A percentile compares a stretch with the other conserved stretches of the same genome.
These are phyloP conservation scores for Mytilinidion resinicola DNA, from an alignment of 495 filamentous ascomycete species.

Conservation along the genomic window DNA sequence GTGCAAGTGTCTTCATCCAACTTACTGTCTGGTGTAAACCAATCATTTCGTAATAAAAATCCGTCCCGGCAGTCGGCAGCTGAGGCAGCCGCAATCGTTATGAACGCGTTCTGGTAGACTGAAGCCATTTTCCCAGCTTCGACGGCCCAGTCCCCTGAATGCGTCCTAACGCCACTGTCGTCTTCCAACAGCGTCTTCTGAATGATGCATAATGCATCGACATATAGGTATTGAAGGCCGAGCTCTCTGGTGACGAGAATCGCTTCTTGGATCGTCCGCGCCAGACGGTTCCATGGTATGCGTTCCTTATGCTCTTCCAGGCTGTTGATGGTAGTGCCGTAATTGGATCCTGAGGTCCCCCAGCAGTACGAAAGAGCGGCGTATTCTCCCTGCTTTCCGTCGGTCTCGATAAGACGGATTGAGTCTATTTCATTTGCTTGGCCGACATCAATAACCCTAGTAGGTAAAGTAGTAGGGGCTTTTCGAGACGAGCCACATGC, in stretches of 20 bases:
- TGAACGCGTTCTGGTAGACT: not conserved
- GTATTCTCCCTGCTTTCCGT: not conserved
- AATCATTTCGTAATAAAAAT: too few species aligned
- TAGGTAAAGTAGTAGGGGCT: too few species aligned
- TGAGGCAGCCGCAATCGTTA: not conserved
- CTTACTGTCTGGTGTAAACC: too few species aligned
- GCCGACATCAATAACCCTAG: too few species aligned
- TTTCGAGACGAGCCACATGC: too few species aligned
- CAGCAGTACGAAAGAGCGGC: not conserved
- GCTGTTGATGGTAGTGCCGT: too few species aligned
- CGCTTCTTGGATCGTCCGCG: not conserved
- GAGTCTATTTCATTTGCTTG: too few species aligned
- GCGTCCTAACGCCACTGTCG: too few species aligned
- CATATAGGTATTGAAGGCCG: not conserved
- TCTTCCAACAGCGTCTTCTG: not conserved
- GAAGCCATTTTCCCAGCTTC: not conserved
- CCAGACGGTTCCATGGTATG: too few species aligned
- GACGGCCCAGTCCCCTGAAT: not conserved
- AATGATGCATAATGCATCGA: constrained; percentile 1
- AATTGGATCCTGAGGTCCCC: not conserved
- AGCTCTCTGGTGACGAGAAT: not conserved
- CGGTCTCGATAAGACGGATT: constrained; percentile 55
- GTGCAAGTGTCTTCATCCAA: too few species aligned
- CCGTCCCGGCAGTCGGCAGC: too few species aligned
- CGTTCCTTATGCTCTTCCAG: too few species aligned